Evolutionary conservation across 1,139 yeast genomes (phyloP), one percentile per base, ranked within the genome.

Genomic region (Kodamaea ohmeri): DNA sequence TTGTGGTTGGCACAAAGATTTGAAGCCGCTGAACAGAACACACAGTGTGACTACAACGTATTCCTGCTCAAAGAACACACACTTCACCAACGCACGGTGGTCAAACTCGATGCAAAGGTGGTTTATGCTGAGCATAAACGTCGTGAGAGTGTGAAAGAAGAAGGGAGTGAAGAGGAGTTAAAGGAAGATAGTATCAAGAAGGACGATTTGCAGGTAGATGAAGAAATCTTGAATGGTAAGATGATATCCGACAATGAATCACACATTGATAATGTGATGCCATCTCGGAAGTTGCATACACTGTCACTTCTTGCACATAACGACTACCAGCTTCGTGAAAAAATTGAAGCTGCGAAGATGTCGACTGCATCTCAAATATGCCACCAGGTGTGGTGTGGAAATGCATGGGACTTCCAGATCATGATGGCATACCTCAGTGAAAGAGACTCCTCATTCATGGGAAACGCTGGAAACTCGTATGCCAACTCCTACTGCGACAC

Each of bases 281-380:
- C n/a, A n/a, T n/a, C n/a, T n/a, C n/a, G n/a, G n/a, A n/a, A n/a
- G n/a, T n/a, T n/a, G n/a, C n/a, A n/a, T n/a, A n/a, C n/a, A n/a
- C n/a, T n/a, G 12, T n/a, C 31, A 24, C 32, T 29, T 19, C 16
- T 18, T 12, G 27, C 31, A 22, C 22, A 36, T 17, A 31, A 36
- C 25, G 86, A 87, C 51, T 81, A 83, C 52, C 67, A 76, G 25
- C 71, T 80, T 41, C 80, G 84, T 50, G 97, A 90, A 55, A 79
- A 85, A 43, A 68, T 85, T 8, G 96, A 89, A 58, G 83, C 89
- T 44, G 70, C 88, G 3, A 77, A 78, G 53, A 85, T 90, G 92
- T 83, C 96, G 0, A 70, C 87, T 2, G 95, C 96, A 0, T 76
- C 94, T 0, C 70, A 67, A 13, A 63, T 85, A 16, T 29, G 17